phyloP scores from a whole-genome alignment of 2,329 filamentous ascomycete genomes.

The Neonectria punicea region DNA sequence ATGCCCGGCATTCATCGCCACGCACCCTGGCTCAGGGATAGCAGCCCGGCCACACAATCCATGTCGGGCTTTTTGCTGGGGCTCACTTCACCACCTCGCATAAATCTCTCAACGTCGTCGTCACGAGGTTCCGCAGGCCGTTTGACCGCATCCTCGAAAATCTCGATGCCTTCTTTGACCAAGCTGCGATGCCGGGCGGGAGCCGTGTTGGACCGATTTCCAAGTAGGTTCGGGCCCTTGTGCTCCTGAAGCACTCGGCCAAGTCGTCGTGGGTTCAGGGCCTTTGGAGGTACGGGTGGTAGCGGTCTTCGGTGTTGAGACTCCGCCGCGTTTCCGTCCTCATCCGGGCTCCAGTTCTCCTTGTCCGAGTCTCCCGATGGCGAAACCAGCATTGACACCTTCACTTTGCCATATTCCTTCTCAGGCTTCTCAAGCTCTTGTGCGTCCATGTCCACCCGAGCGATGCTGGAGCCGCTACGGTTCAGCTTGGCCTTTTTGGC shows the following conservation, averaged over 20 bases:
- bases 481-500: conserved; percentile 72
- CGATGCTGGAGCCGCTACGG: conserved; percentile 70
- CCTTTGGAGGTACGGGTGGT: conserved; percentile 46
- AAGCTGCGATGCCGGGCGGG: conserved; percentile 48
- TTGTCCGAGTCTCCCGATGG: conserved; percentile 81
- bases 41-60: conserved; percentile 87
- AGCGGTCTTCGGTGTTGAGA: conserved; percentile 49
- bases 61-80: conserved; percentile 82
- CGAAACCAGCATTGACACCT: conserved; percentile 53
- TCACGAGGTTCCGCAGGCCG: conserved; percentile 38
- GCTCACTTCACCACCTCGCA: conserved; percentile 71
- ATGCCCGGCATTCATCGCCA: conserved; percentile 68
- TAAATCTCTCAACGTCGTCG: conserved; percentile 79
- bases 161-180: conserved; percentile 53
- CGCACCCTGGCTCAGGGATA: conserved; percentile 91
- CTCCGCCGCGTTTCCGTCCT: conserved; percentile 54
- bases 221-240: conserved; percentile 47
- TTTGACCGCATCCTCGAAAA: conserved; percentile 63
- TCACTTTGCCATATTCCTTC: conserved; percentile 48
- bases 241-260: conserved; percentile 55
- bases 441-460: conserved; percentile 63
- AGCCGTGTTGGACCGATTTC: conserved; percentile 54
- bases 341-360: conserved; percentile 82
- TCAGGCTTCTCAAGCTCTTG: conserved; percentile 43
- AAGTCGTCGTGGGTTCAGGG: conserved; percentile 53